These are phyloP conservation scores for Ophiostoma tasmaniense DNA, from an alignment of 2,329 filamentous ascomycete genomes.

Conservation along the genomic window DNA sequence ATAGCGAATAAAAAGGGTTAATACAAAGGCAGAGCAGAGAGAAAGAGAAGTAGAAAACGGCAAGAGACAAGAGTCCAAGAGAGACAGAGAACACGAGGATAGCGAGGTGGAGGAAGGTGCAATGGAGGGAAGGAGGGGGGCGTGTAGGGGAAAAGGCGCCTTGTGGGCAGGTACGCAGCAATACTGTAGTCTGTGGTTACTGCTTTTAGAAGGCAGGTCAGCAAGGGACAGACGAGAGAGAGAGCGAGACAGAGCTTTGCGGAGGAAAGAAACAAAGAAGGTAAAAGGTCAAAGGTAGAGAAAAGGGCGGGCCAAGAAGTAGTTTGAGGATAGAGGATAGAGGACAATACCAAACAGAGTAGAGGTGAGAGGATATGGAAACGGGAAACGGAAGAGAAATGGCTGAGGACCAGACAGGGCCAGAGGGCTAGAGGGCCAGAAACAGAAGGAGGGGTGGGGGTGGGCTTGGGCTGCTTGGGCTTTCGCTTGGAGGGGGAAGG, in stretches of 20 bases:
- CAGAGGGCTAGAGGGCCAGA: background rate
- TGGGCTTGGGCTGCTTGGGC: background rate
- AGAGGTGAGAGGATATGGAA: background rate
- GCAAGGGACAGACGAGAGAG: background rate
- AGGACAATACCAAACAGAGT: background rate
- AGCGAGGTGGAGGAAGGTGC: conserved; percentile 3
- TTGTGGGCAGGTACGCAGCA: conserved; percentile 1
- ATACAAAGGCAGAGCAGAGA: background rate
- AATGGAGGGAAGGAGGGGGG: background rate
- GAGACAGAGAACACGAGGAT: conserved; percentile 1
- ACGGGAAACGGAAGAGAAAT: background rate
- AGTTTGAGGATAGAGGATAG: background rate
- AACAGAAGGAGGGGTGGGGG: conserved; percentile 8
- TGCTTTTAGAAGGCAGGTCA: background rate
- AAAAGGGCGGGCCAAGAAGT: background rate
- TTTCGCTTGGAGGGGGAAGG: conserved; percentile 1
- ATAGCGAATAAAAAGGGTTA: conserved; percentile 3
- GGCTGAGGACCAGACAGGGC: background rate
- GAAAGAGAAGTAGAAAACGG: background rate
- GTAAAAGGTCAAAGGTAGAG: background rate
- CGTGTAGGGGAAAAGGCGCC: background rate
- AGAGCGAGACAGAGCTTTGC: background rate
- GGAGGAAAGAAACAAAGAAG: background rate
- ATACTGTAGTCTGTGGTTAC: background rate
- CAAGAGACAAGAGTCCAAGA: background rate